phyloP scores from a whole-genome alignment of 2,329 filamentous ascomycete species.

The Sphaceloma murrayae region DNA sequence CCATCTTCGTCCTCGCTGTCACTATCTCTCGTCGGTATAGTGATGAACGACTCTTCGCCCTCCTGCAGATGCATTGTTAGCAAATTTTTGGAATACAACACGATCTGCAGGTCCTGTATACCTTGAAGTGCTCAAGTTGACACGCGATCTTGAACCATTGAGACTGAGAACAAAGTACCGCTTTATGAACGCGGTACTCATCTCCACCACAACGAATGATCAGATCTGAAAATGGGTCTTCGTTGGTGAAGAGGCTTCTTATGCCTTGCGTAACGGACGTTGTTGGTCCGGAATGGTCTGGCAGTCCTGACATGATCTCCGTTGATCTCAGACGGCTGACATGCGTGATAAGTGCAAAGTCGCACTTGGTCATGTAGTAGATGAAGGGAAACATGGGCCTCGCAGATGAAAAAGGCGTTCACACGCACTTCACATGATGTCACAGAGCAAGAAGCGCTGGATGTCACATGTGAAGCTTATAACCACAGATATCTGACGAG shows the following conservation, averaged over 20 bases:
- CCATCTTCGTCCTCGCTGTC: too few species aligned
- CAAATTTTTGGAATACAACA: not conserved
- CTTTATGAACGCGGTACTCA: conserved; percentile 33
- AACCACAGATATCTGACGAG: too few species aligned
- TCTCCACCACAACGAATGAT: conserved; percentile 31
- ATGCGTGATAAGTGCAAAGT: not conserved
- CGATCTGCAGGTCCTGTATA: not conserved
- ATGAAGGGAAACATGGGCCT: too few species aligned
- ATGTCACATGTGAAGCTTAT: too few species aligned
- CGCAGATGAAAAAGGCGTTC: too few species aligned
- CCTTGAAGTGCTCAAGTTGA: not conserved
- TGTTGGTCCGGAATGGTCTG: too few species aligned
- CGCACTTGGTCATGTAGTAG: not conserved
- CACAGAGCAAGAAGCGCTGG: too few species aligned
- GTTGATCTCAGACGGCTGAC: not conserved
- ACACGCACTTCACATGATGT: too few species aligned
- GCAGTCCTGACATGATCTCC: too few species aligned
- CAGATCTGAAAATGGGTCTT: conserved; percentile 31
- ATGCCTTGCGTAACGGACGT: not conserved
- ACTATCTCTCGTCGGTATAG: not conserved
- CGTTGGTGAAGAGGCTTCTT: not conserved
- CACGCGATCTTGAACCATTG: conserved; percentile 11
- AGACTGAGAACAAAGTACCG: conserved; percentile 33
- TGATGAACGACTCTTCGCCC: not conserved
- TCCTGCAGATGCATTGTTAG: not conserved